A percentile compares a stretch with the other conserved stretches of the same genome.
Conservation (phyloP, 257 asterid genomes). For the Solanum pinnatisectum region DNA sequence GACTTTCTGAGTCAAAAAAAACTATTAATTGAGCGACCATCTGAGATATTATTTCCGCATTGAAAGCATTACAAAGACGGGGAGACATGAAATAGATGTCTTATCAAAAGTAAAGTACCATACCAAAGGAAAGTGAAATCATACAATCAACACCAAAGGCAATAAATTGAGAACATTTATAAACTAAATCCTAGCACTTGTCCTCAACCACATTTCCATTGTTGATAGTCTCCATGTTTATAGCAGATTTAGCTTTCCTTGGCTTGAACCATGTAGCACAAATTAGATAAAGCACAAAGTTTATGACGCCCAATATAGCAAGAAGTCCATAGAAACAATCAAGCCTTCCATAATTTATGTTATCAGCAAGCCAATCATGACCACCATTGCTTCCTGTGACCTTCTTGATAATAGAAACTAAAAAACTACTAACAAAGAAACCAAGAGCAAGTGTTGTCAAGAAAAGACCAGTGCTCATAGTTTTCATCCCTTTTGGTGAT, state of each 20-base stretch:
- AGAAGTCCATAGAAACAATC: slow-evolving; percentile 74
- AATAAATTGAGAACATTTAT: not conserved
- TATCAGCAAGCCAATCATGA: slow-evolving; percentile 73
- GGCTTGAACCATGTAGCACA: slow-evolving; percentile 65
- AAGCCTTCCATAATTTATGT: slow-evolving; percentile 71
- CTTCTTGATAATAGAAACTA: slow-evolving; percentile 60
- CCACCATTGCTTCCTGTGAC: slow-evolving; percentile 37
- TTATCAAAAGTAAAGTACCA: not conserved
- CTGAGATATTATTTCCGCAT: not conserved
- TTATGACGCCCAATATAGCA: slow-evolving; percentile 49
- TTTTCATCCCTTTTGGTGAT: slow-evolving; percentile 92
- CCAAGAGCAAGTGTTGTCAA: slow-evolving; percentile 77
- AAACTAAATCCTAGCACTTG: slow-evolving; percentile 22
- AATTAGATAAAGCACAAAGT: slow-evolving; percentile 39
- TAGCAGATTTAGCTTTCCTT: slow-evolving; percentile 18
- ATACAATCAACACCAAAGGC: not conserved
- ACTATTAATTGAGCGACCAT: not conserved
- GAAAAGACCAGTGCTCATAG: slow-evolving; percentile 95
- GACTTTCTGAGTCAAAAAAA: no score
- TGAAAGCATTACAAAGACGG: not conserved
- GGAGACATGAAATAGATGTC: not conserved
- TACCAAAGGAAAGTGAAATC: not conserved
- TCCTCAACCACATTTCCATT: slow-evolving; percentile 23
- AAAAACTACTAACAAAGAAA: slow-evolving; percentile 66
- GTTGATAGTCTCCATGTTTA: slow-evolving; percentile 17